Base-by-base conservation (phyloP, 768 basidiomycete genomes). In the Suillus brevipes region DNA sequence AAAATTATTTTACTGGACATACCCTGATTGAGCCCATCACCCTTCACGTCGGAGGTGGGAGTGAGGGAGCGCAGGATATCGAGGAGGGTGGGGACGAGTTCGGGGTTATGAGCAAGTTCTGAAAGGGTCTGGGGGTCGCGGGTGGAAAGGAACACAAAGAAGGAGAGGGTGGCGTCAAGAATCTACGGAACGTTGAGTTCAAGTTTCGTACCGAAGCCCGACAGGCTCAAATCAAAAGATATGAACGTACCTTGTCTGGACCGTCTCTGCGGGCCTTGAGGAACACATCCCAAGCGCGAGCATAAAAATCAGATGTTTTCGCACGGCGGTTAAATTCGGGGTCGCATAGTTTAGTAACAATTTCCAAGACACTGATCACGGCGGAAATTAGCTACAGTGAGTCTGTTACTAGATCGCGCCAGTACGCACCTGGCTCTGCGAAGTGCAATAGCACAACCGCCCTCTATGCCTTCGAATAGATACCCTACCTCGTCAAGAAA, bases 401-500 rank as follows among this genome's bases (percentile, higher is more conserved):
- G 4, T 10, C 0, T 6, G 45, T 20, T 28, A 9, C 7, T 25
- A 3, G 12, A 50, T 28, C 18, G 40, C 36, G 40, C 55, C 52
- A 28, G 47, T 28, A 61, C 77, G 36, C 64, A 90, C 92, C 90
- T 94, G 13, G 89, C 85, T 67, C 91, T 82, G 58, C 87, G 82
- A 31, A 94, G 80, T 2, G 84, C 81, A 55, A 87, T 69, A 12
- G 82, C 80, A 18, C 81, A 83, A 18, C 79, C 79, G 12, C 75
- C 69, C 34, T 87, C 85, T 76, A 94, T 83, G 0, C 93, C 91
- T 74, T 95, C 93, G 66, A 94, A 90, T 6, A 94, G 76, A 76
- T 94, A 95, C 0, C 93, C 93, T 3, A 93, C 84, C 70, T 94
- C 92, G 66, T 95, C 93, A 50, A 93, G 74, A 71, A 94, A 94